These are phyloP conservation scores for Papiliotrema laurentii DNA, from an alignment of 1,284 basidiomycete genomes.

Conservation along the genomic window DNA sequence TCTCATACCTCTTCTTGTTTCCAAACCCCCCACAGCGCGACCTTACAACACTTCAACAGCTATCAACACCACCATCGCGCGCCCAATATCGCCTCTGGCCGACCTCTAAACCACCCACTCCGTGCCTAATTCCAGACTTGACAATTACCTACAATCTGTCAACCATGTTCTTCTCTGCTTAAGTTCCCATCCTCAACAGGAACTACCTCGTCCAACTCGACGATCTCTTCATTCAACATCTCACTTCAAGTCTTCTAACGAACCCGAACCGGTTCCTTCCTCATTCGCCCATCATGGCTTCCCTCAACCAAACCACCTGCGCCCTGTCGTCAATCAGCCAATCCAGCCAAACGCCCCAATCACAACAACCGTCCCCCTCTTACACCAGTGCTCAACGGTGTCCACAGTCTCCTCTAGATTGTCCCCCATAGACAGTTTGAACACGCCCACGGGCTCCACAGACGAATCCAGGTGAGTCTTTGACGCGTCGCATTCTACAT, in stretches of 20 bases:
- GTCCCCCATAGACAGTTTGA: conserved; percentile 11
- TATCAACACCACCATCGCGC: too few species aligned
- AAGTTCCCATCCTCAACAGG: conserved; percentile 16
- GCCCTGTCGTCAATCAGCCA: conserved; percentile 4
- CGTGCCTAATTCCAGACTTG: conserved; percentile 4
- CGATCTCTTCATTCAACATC: conserved; percentile 1
- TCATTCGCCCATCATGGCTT: conserved; percentile 24
- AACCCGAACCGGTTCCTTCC: conserved; percentile 16
- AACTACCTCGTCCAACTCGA: conserved; percentile 13
- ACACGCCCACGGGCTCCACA: conserved; percentile 16
- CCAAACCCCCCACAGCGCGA: too few species aligned
- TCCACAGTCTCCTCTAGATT: conserved; percentile 8
- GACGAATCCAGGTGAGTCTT: not conserved
- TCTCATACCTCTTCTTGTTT: too few species aligned
- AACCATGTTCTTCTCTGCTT: conserved; percentile 26
- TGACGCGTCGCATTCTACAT: too few species aligned
- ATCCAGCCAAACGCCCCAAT: conserved; percentile 6
- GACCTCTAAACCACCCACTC: not conserved
- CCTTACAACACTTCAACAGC: too few species aligned
- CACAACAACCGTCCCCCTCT: conserved; percentile 13
- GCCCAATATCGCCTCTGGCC: too few species aligned
- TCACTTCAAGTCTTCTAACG: conserved; percentile 7
- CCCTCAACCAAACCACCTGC: conserved; percentile 5
- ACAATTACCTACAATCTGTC: conserved; percentile 16
- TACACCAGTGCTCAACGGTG: conserved; percentile 5